Base-by-base conservation (phyloP, 345 rosid species). In the Kandelia obovata region DNA sequence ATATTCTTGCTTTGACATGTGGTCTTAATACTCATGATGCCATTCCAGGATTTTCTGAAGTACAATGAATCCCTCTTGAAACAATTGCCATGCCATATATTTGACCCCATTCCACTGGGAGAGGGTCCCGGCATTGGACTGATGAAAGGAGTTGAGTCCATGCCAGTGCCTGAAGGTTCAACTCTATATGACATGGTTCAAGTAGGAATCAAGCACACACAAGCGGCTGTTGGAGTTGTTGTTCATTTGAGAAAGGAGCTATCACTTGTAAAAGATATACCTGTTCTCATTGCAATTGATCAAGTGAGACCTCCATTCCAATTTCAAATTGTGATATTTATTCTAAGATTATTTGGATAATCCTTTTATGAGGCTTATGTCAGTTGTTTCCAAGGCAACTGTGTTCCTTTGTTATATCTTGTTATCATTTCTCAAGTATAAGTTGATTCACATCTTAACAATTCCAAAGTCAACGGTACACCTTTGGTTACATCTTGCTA, bases 121-220 rank as follows among this genome's bases (percentile, higher is more conserved):
- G 98, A 95, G 68, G 96, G 98, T 52, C 92, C 91, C 31, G 99
- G 97, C 60, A 87, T 90, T 73, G 99, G 99, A 69, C 80, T 68
- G 81, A 79, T 87, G 96, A 90, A 92, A 81, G 98, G 92, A 61
- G 84, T 77, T 7, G 86, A 87, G 59, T 82, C 82, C 65, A 78
- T 90, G 85, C 76, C 78, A 35, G 68, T 92, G 61, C 83, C 94
- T 26, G 88, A 86, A 80, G 88, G 86, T 53, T 82, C 98, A 75
- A 87, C 83, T 53, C 75, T 95, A 59, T 84, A 80, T 82, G 96
- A 91, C 77, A 78, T 93, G 77, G 84, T 87, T 75, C 84, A 84
- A 72, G 81, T 90, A 74, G 98, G 98, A 61, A 86, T 91, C 31
- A 75, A 83, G 71, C 87, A 88, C 79, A 75, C 91, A 15, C 92